phyloP scores from a whole-genome alignment of 2,329 filamentous ascomycete species.

The Microsporum audouinii region DNA sequence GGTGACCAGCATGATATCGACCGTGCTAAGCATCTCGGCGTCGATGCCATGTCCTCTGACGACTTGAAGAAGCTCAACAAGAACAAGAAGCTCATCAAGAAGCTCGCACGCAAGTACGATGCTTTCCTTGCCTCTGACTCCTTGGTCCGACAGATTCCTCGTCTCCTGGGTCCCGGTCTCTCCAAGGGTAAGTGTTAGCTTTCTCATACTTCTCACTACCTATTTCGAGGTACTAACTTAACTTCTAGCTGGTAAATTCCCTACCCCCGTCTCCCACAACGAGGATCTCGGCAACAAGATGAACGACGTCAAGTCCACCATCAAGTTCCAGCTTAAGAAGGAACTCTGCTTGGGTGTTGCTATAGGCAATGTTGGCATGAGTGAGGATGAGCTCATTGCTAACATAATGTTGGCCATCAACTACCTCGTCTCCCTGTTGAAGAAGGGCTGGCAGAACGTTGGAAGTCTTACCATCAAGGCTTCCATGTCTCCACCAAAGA shows the following conservation, averaged over 20 bases:
- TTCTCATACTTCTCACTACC: too few species aligned
- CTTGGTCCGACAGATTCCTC: slow-evolving; percentile 99
- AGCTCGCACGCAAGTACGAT: slow-evolving; percentile 99
- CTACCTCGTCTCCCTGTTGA: slow-evolving; percentile 97
- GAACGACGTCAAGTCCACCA: slow-evolving; percentile 99
- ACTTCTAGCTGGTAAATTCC: slow-evolving; percentile 88
- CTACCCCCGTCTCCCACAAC: slow-evolving; percentile 90
- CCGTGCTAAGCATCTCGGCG: slow-evolving; percentile 96
- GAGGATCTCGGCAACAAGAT: slow-evolving; percentile 93
- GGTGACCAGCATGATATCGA: slow-evolving; percentile 98
- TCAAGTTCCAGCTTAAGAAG: slow-evolving; percentile 99
- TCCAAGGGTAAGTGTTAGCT: slow-evolving; percentile 62
- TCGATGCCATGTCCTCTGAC: slow-evolving; percentile 96
- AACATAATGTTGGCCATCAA: slow-evolving; percentile 99
- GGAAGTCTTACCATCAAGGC: slow-evolving; percentile 99
- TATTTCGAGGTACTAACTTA: slow-evolving; percentile 17
- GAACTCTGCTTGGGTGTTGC: slow-evolving; percentile 99
- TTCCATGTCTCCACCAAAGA: slow-evolving; percentile 97
- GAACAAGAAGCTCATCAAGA: slow-evolving; percentile 99
- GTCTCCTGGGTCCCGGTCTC: slow-evolving; percentile 97
- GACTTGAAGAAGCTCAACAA: slow-evolving; percentile 99
- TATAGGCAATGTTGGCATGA: slow-evolving; percentile 97
- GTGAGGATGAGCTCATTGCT: slow-evolving; percentile 82
- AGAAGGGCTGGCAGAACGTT: slow-evolving; percentile 99
- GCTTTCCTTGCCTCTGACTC: slow-evolving; percentile 95